Base-by-base conservation (phyloP, 306 rosid species). In the Urtica urens region DNA sequence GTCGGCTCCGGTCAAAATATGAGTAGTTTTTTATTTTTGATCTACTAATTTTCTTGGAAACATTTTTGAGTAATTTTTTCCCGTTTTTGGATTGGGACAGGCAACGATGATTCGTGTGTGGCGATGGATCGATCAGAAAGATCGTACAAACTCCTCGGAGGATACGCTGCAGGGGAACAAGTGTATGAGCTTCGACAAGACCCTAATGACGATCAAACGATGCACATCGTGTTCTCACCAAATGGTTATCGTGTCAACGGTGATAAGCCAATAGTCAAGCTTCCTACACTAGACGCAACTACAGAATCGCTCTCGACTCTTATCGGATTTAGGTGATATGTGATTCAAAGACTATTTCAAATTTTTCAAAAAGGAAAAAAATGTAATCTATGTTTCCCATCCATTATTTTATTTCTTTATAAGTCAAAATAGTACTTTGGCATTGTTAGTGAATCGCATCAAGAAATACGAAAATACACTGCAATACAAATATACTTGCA, bases 81-180 rank as follows among this genome's bases (percentile, higher is more conserved):
- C n/a, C n/a, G n/a, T n/a, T 1, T 1, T 15, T 24, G 21, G 21
- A 2, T 4, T 3, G 57, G 8, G 0, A 45, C 64, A 84, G 95
- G 95, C 48, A 64, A 71, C 30, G 95, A 84, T 24, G 88, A 79
- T 24, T 30, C 70, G 23, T 88, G 95, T 54, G 75, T 90, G 5
- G 51, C 76, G 56, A 84, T 90, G 97, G 93, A 84, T 57, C 75
- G 53, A 67, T 76, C 95, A 27, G 95, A 90, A 57, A 81, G 90
- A 58, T 90, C 92, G 0, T 90, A 90, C 74, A 80, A 78, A 53
- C 88, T 88, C 55, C 81, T 81, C 1, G 97, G 97, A 19, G 68
- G 78, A 47, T 88, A 88, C 67, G 95, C 77, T 21, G 88, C 84
- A 23, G 97, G 97, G 30, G 72, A 81, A 17, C 76, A 72, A 15